Conservation (phyloP, 495 filamentous ascomycete genomes). For the Penicillium paxilli region DNA sequence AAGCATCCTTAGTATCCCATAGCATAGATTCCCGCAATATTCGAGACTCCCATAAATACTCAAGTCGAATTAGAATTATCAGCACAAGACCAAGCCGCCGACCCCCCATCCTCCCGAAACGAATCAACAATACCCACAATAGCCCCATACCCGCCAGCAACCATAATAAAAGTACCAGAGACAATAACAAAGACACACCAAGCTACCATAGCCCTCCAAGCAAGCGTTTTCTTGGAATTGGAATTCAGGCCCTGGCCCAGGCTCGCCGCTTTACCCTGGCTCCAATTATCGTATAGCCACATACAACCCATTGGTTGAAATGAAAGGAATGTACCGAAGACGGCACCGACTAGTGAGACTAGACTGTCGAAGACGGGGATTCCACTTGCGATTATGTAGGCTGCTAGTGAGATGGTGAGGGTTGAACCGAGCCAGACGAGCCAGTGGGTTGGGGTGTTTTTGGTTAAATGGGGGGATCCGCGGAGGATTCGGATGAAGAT, state of each 20-base stretch:
- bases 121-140: constrained; percentile 36
- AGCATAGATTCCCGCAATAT: too few relatives aligned
- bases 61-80: constrained; percentile 13
- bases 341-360: constrained; percentile 53
- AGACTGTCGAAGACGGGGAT: constrained; percentile 45
- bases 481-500: constrained; percentile 38
- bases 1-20: too few relatives aligned
- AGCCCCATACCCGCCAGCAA: constrained; percentile 54
- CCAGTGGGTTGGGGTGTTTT: constrained; percentile 34
- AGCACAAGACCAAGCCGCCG: constrained; percentile 15
- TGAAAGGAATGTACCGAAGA: constrained; percentile 41
- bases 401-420: constrained; percentile 12
- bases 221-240: not conserved
- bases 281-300: constrained; percentile 41
- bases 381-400: constrained; percentile 33
- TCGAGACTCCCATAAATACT: too few relatives aligned
- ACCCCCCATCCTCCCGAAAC: constrained; percentile 21
- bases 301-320: constrained; percentile 32
- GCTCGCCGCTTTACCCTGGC: not conserved
- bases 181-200: constrained; percentile 16
- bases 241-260: too few relatives aligned
- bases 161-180: constrained; percentile 43
- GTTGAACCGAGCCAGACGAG: constrained; percentile 34
- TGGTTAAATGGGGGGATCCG: constrained; percentile 30
- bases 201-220: constrained; percentile 6